Evolutionary conservation across 2,329 filamentous ascomycete genomes (phyloP), one percentile per base, ranked within the genome.

Genomic region (Neocatenulostroma microsporum): DNA sequence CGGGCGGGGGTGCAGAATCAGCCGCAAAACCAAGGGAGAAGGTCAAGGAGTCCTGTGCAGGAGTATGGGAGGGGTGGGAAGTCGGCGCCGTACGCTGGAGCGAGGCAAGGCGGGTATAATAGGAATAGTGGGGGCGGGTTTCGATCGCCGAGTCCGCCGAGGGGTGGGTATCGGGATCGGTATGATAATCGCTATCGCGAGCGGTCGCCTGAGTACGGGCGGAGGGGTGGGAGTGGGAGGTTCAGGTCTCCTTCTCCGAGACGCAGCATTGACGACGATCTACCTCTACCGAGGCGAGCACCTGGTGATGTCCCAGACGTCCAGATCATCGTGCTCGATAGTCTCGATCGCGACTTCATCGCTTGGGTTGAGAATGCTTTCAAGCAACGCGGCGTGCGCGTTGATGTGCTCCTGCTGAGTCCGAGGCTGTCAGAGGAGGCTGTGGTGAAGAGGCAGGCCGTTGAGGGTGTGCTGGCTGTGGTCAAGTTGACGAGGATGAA

Each of bases 381-480:
- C 57, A 71, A 74, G 40, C 71, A 74, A 21, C 78, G 80, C 37
- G 78, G 79, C 2, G 67, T 96, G 24, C 80, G 75, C 41, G 80
- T 81, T 11, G 83, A 93, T 51, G 79, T 87, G 14, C 80, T 94
- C 62, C 82, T 83, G 48, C 68, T 95, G 30, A 82, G 80, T 37
- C 79, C 85, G 20, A 78, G 83, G 15, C 76, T 93, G 30, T 76
- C 83, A 13, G 78, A 88, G 44, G 76, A 82, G 23, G 76, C 81
- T 4, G 79, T 94, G n/a, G 76, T 95, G 35, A 80, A 85, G 48
- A 74, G 84, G 35, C 86, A 94, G 56, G 84, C 93, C 24, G 67
- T 88, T 9, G 88, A 96, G 60, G 89, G 91, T 13, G 89, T 95
- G 1, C 74, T 84, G 18, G 44, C 83, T 7, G 83, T 95, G 11